A percentile compares a stretch with the other conserved stretches of the same genome.
These are phyloP conservation scores for Cenchrus purpureus DNA, from an alignment of 176 grass and related monocot genomes.

Conservation along the genomic window DNA sequence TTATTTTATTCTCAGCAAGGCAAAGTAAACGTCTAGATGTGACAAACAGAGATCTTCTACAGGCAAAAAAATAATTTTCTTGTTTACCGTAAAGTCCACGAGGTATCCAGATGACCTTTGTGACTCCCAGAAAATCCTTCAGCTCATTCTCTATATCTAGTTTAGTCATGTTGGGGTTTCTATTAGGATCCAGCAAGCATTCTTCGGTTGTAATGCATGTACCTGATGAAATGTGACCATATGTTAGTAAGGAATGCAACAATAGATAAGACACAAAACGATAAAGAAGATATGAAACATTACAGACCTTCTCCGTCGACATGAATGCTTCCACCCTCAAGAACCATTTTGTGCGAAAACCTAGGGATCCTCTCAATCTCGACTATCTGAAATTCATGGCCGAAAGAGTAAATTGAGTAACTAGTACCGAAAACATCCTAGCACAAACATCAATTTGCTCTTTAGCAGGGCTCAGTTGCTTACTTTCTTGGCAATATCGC, in stretches of 20 bases:
- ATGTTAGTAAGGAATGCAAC: not conserved
- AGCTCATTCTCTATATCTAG: slow-evolving; percentile 87
- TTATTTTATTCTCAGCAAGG: not conserved
- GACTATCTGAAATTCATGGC: slow-evolving; percentile 52
- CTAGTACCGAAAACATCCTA: not conserved
- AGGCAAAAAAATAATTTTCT: not conserved
- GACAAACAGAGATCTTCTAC: not conserved
- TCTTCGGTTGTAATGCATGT: slow-evolving; percentile 97
- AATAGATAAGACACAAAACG: slow-evolving; percentile 7
- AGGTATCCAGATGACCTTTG: slow-evolving; percentile 92
- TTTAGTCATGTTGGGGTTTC: slow-evolving; percentile 87
- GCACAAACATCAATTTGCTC: slow-evolving; percentile 9
- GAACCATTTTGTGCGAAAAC: slow-evolving; percentile 79
- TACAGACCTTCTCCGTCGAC: slow-evolving; percentile 85
- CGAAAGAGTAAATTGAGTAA: not conserved
- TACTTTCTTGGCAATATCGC: slow-evolving; percentile 78
- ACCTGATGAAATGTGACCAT: slow-evolving; percentile 54
- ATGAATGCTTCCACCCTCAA: slow-evolving; percentile 98
- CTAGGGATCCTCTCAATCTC: slow-evolving; percentile 70
- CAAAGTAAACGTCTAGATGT: not conserved
- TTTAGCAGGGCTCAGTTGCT: not conserved
- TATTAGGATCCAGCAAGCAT: slow-evolving; percentile 81
- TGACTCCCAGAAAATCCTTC: slow-evolving; percentile 78
- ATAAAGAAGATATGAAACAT: not conserved
- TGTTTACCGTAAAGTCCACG: slow-evolving; percentile 79